These are phyloP conservation scores for Chaetoscypha palmicola DNA, from an alignment of 2,329 filamentous ascomycete species.

Conservation along the genomic window DNA sequence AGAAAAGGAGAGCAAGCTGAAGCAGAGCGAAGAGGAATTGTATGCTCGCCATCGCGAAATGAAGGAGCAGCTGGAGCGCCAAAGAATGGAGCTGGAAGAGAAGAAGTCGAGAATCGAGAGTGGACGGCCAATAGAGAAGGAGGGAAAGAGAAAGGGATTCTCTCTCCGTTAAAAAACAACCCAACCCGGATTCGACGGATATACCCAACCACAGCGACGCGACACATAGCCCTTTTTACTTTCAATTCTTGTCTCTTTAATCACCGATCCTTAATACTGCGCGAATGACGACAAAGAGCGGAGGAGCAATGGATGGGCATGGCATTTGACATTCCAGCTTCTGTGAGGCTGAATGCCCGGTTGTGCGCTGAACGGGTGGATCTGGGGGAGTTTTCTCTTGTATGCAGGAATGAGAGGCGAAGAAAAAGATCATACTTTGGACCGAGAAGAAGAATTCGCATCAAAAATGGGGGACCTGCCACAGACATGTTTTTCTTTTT, in stretches of 20 bases:
- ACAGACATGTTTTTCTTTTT: conserved; percentile 15
- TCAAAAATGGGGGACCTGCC: conserved; percentile 21
- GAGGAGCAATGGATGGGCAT: conserved; percentile 22
- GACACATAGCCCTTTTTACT: conserved; percentile 25
- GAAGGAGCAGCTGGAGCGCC: conserved; percentile 98
- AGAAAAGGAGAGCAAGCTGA: conserved; percentile 99
- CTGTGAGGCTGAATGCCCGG: conserved; percentile 25
- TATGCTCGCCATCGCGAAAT: conserved; percentile 98
- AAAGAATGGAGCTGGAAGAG: conserved; percentile 91
- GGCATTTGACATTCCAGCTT: conserved; percentile 26
- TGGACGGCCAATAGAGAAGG: conserved; percentile 91
- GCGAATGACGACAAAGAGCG: conserved; percentile 17
- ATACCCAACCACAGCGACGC: conserved; percentile 22
- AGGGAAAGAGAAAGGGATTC: conserved; percentile 98
- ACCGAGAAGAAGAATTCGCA: too few species aligned
- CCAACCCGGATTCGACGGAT: conserved; percentile 14
- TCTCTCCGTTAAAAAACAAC: conserved; percentile 71
- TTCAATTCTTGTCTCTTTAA: conserved; percentile 32
- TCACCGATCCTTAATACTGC: conserved; percentile 30
- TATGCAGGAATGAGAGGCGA: conserved; percentile 17
- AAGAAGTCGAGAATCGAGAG: conserved; percentile 96
- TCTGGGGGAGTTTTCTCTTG: conserved; percentile 24
- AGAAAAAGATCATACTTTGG: too few species aligned
- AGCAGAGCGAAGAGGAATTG: conserved; percentile 98
- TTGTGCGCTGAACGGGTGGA: conserved; percentile 19